Evolutionary conservation across 2,329 filamentous ascomycete genomes (phyloP), one percentile per base, ranked within the genome.

Genomic region (Stachybotrys elegans): DNA sequence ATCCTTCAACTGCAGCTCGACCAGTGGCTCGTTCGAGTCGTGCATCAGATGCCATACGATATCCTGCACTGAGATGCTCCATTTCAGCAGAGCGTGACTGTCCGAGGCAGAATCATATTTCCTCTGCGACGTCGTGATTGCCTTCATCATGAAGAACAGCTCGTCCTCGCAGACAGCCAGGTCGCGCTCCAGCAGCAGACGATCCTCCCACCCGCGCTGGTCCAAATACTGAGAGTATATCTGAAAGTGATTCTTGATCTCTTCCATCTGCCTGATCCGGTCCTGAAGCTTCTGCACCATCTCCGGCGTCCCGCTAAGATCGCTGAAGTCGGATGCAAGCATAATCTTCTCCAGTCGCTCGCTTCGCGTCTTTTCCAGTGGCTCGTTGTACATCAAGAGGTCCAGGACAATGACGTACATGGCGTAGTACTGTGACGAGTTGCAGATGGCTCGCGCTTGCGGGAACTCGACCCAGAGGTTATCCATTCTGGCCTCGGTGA

Each of bases 141-240:
- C 94, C 58, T 98, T 97, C 93, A 98, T 97, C 73, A 98, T 87
- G 69, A 98, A 98, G 75, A 98, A 99, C 8, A 99, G 69, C 64
- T 99, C 94, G 57, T 98, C 93, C 62, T 97, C 93, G 57, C 89
- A 96, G 17, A 82, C 82, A 9, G 88, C 81, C 41, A 98, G 72
- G 60, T 98, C 93, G 42, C 87, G 84, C 60, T 98, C 93, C 35
- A 99, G 76, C n/a, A 84, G 71, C 47, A 96, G 74, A 25, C 90
- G 81, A 60, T 97, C 92, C 59, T 93, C 83, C 91, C 92, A 97
- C 13, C 91, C 91, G 58, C 87, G 82, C 57, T 84, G 83, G 63
- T 97, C 92, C 21, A 98, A 76, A 48, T 86, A 86, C 56, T 86
- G 86, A 25, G 89, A 84, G 61, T 97, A 89, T 45, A 95, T 83